Evolutionary conservation across 495 filamentous ascomycete species (phyloP).

Genomic region (Apodospora peruviana): DNA sequence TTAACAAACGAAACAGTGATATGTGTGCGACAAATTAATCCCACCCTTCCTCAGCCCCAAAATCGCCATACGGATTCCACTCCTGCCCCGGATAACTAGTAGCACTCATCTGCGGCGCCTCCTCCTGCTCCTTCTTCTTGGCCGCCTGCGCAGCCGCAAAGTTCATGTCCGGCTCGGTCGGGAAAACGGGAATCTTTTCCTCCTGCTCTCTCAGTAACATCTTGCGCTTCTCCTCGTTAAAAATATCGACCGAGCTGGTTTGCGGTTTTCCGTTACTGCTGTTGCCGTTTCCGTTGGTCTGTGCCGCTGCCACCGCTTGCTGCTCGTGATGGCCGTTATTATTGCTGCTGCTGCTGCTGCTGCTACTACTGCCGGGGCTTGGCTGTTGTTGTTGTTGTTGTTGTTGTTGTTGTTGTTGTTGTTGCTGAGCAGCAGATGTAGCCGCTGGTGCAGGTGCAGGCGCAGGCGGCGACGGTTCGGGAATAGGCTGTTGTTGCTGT

Average conservation of each 20-base stretch:
- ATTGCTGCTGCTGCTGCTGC: neutral
- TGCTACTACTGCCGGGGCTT: neutral
- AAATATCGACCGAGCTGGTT: constrained; percentile 24
- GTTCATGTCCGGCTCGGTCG: constrained; percentile 17
- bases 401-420: constrained; percentile 1
- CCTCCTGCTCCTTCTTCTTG: constrained; percentile 40
- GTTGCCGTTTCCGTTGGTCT: neutral
- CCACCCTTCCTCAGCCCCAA: constrained; percentile 19
- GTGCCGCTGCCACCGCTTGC: neutral
- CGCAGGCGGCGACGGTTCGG: neutral
- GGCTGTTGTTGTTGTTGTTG: neutral
- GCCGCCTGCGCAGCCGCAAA: constrained; percentile 17
- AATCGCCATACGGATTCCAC: constrained; percentile 59
- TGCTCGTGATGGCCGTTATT: neutral
- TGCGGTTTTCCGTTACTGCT: constrained; percentile 12
- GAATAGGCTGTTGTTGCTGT: constrained; percentile 1
- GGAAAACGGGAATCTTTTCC: constrained; percentile 46
- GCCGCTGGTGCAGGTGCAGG: constrained; percentile 1
- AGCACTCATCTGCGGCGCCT: constrained; percentile 63
- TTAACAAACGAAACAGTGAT: neutral
- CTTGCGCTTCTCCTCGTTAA: constrained; percentile 29
- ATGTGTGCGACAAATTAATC: neutral
- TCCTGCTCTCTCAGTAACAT: constrained; percentile 30
- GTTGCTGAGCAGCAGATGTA: constrained; percentile 2
- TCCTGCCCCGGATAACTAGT: constrained; percentile 80